Base-by-base conservation (phyloP, 768 basidiomycete species). In the Rhizopogon rudus region DNA sequence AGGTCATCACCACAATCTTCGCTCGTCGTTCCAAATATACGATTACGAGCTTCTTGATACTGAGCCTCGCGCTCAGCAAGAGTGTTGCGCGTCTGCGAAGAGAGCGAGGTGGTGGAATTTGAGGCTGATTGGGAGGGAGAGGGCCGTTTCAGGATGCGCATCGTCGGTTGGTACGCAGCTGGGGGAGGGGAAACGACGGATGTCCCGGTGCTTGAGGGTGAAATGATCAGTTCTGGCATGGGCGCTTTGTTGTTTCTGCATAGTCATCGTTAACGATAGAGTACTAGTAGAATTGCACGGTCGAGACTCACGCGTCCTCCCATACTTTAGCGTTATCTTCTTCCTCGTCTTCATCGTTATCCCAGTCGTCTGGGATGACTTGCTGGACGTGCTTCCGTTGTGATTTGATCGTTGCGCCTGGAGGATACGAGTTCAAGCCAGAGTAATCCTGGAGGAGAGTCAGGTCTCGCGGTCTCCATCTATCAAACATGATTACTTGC, bases 121-220 rank as follows among this genome's bases (percentile, higher is more conserved):
- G 70, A 42, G 6, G 63, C 44, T 37, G 68, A 42, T 7, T 60
- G 44, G 0, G 65, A 58, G 17, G 66, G 65, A 3, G 81, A 72
- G 1, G 85, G 84, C 6, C 88, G 84, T 67, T 89, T 91, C 13
- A 91, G 77, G 54, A 91, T 90, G 40, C 83, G 82, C 62, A 90
- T 74, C 8, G 79, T 67, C 8, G 84, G 80, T 50, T 86, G 83
- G 58, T 90, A 75, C 0, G 81, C 83, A 2, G 78, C 75, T 4
- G 77, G 69, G 2, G 82, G 83, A 1, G 76, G 80, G 1, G 85
- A 79, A 1, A 79, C 64, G 3, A 75, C 63, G 0, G 71, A 67
- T 13, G 71, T 65, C 9, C 72, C 61, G 7, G 75, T 73, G 53
- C 68, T 70, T 13, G 77, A 67, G 3, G 66, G 61, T 0, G 75